Evolutionary conservation across 2,329 filamentous ascomycete genomes (phyloP).

Genomic region (Calonectria ilicicola): DNA sequence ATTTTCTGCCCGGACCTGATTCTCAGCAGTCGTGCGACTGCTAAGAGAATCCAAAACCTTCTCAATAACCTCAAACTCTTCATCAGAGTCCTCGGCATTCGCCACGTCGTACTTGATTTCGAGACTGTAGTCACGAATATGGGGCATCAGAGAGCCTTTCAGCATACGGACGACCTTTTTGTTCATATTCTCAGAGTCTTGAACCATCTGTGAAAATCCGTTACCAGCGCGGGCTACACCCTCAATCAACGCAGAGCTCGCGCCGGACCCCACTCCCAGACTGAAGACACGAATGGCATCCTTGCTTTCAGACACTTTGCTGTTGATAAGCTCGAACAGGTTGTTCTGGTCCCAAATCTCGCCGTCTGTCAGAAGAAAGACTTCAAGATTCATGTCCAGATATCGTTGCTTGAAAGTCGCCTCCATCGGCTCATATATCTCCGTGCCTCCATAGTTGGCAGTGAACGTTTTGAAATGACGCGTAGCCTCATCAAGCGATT

Average conservation of each 20-base stretch:
- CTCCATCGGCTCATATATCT: conserved; percentile 61
- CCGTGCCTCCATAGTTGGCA: conserved; percentile 64
- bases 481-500: conserved; percentile 56
- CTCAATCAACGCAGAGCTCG: conserved; percentile 65
- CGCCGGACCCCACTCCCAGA: conserved; percentile 63
- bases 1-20: too few relatives aligned
- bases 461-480: conserved; percentile 54
- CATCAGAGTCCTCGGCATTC: too few relatives aligned
- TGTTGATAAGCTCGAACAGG: conserved; percentile 59
- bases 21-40: too few relatives aligned
- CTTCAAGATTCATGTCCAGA: conserved; percentile 60
- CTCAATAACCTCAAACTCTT: too few relatives aligned
- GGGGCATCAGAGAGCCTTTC: conserved; percentile 75
- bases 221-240: conserved; percentile 52
- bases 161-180: conserved; percentile 79
- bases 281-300: conserved; percentile 63
- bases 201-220: conserved; percentile 71
- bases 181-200: conserved; percentile 73
- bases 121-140: conserved; percentile 72
- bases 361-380: conserved; percentile 69
- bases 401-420: conserved; percentile 56
- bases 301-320: conserved; percentile 50
- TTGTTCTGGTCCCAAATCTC: conserved; percentile 60
- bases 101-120: conserved; percentile 67
- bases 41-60: too few relatives aligned